A percentile compares a stretch with the other conserved stretches of the same genome.
Conservation (phyloP, 73 alveolate genomes). For the Uronychia setigera region DNA sequence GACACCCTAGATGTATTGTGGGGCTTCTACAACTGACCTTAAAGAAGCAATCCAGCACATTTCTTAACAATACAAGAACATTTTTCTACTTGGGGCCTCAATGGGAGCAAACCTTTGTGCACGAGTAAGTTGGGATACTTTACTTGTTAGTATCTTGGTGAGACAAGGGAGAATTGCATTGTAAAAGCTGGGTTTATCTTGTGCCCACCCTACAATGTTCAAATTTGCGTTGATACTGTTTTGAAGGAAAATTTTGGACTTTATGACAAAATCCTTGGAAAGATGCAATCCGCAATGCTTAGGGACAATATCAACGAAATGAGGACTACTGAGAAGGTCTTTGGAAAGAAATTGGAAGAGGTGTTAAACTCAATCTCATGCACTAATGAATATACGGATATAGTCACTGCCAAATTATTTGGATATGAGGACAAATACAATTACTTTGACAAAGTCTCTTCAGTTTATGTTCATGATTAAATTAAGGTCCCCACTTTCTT, state of each 20-base stretch:
- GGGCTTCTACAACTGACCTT: slow-evolving; percentile 20
- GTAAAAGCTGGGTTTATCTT: slow-evolving; percentile 28
- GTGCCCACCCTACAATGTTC: slow-evolving; percentile 25
- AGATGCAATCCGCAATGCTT: not conserved
- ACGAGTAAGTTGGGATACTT: no score
- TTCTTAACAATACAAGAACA: not conserved
- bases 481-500: slow-evolving; percentile 21
- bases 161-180: not conserved
- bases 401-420: slow-evolving; percentile 12
- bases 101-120: slow-evolving; percentile 44
- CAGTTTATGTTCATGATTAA: slow-evolving; percentile 4
- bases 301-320: not conserved
- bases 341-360: not conserved
- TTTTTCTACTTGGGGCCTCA: slow-evolving; percentile 24
- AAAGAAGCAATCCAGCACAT: slow-evolving; percentile 29
- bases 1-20: not conserved
- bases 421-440: slow-evolving; percentile 20
- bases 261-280: slow-evolving; percentile 20
- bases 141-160: slow-evolving; percentile 38
- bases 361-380: not conserved
- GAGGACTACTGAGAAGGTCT: not conserved
- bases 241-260: not conserved
- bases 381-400: slow-evolving; percentile 1
- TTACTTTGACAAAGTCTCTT: slow-evolving; percentile 37
- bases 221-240: not conserved